Conservation (phyloP, 371 early-diverging fungal genomes). For the Mortierella sp. region DNA sequence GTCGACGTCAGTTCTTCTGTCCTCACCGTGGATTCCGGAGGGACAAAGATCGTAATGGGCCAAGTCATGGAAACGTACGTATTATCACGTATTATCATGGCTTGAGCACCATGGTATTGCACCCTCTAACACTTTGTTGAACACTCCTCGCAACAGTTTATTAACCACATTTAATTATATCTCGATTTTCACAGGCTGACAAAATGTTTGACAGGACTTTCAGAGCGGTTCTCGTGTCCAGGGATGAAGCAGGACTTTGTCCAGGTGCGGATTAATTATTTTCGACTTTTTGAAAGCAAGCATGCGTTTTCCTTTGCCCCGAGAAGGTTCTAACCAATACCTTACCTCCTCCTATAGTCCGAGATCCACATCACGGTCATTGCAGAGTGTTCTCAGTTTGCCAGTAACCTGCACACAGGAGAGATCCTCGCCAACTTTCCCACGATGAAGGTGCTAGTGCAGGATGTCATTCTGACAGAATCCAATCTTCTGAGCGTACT, state of each 20-base stretch:
- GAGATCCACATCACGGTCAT: constrained; percentile 80
- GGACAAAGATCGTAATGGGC: constrained; percentile 66
- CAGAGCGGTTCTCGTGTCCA: constrained; percentile 48
- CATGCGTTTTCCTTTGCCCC: no score
- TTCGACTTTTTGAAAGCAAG: background rate
- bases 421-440: constrained; percentile 71
- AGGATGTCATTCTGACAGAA: constrained; percentile 68
- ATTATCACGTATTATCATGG: no score
- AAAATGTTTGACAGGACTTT: constrained; percentile 50
- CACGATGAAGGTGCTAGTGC: constrained; percentile 76
- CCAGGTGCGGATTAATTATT: constrained; percentile 20
- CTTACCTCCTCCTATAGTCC: constrained; percentile 56
- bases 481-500: constrained; percentile 64
- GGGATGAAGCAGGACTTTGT: constrained; percentile 43
- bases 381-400: constrained; percentile 80
- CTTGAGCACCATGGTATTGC: no score
- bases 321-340: background rate
- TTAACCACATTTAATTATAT: background rate
- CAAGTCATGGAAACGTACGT: constrained; percentile 68
- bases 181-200: constrained; percentile 27
- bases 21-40: constrained; percentile 71
- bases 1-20: constrained; percentile 81
- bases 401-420: constrained; percentile 71
- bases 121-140: background rate
- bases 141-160: background rate